Evolutionary conservation across 148 eudicot genomes (phyloP), one percentile per base, ranked within the genome.

Genomic region (Cornus florida): DNA sequence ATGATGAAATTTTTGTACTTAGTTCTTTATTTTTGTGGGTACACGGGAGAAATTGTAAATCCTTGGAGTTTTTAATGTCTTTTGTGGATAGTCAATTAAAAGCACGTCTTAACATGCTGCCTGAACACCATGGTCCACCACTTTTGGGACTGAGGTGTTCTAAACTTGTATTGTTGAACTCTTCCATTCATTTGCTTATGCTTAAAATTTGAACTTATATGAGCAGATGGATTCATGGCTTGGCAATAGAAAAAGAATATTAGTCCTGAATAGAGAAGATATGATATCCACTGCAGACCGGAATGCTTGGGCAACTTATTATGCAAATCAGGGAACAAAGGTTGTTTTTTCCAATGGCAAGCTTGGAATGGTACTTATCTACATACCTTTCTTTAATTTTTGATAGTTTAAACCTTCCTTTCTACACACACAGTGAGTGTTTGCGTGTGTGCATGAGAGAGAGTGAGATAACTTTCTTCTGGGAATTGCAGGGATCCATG

Each of bases 201-300:
- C 50, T 53, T 53, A 11, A 53, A 11, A 16, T 16, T 69, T 73
- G 31, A 43, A 74, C 81, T 81, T 75, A 71, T 59, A 20, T 77
- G 57, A 67, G 76, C 89, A 95, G 99, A 96, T 96, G 99, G 97
- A 92, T 82, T 57, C 81, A 64, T 96, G 99, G 99, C 81, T 93
- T 84, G 98, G 99, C 57, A 96, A 92, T 78, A 91, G 94, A 72
- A 96, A 91, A 77, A 86, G 98, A 81, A 93, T 96, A 73, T 71
- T 96, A 75, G 99, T 96, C 72, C 83, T 96, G 83, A 96, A 96
- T 76, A 88, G 99, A 82, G 99, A 96, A 87, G 99, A 96, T 84
- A 96, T 96, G 99, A 96, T 96, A 84, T 93, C 98, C 64, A 80
- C 94, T 68, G 83, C 88, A 53, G 99, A 96, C 76, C 88, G 99